Conservation (phyloP, 1,284 basidiomycete genomes). For the Exobasidium rhododendri region DNA sequence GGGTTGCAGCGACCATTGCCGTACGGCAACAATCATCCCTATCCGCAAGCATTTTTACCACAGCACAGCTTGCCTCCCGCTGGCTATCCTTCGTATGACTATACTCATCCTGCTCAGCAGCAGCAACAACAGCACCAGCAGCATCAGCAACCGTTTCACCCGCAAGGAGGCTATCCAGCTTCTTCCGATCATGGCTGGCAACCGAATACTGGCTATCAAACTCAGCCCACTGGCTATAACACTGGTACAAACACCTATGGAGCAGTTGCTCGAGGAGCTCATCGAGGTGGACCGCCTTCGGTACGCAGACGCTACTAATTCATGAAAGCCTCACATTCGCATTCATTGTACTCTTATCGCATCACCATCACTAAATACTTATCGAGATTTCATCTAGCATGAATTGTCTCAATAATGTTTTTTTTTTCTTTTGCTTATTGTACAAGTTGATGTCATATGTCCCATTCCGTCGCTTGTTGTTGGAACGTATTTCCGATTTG, state of each 20-base stretch:
- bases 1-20: background rate
- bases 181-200: background rate
- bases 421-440: background rate
- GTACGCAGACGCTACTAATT: background rate
- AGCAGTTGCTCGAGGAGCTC: slow-evolving; percentile 4
- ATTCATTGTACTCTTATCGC: no score
- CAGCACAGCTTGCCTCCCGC: background rate
- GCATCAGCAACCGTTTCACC: background rate
- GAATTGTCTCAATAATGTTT: no score
- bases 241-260: background rate
- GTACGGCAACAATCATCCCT: background rate
- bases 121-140: slow-evolving; percentile 5
- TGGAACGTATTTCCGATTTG: background rate
- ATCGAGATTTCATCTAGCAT: no score
- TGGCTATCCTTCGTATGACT: slow-evolving; percentile 2
- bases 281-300: background rate
- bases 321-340: no score
- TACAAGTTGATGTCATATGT: background rate
- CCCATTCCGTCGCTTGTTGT: no score
- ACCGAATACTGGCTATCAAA: background rate
- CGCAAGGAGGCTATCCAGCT: slow-evolving; percentile 3
- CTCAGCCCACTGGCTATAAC: background rate
- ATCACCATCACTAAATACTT: no score
- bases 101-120: slow-evolving; percentile 3
- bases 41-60: background rate